These are phyloP conservation scores for Botrytis paeoniae DNA, from an alignment of 2,329 filamentous ascomycete species.

Conservation along the genomic window DNA sequence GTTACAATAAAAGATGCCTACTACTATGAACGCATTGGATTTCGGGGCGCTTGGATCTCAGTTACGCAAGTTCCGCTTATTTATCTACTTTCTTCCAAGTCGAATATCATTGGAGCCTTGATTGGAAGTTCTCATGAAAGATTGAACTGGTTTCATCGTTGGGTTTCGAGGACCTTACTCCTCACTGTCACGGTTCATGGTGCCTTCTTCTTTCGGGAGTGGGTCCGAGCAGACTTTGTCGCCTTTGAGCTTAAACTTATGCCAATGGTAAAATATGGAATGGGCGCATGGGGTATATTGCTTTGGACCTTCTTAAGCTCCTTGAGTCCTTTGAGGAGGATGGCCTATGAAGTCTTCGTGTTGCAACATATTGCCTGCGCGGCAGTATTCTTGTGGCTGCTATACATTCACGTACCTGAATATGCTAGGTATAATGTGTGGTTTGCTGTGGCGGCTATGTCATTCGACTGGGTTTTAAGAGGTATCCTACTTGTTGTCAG, in stretches of 20 bases:
- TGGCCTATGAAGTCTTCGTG: conserved; percentile 68
- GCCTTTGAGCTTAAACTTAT: conserved; percentile 57
- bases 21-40: conserved; percentile 64
- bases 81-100: conserved; percentile 59
- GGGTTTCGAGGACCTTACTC: conserved; percentile 67
- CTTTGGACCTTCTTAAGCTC: conserved; percentile 64
- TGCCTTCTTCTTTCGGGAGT: conserved; percentile 65
- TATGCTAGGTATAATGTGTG: conserved; percentile 61
- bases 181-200: conserved; percentile 67
- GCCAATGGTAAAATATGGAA: conserved; percentile 63
- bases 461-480: conserved; percentile 56
- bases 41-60: conserved; percentile 65
- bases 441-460: conserved; percentile 61
- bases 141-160: conserved; percentile 71
- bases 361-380: conserved; percentile 64
- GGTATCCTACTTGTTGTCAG: conserved; percentile 47
- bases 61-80: conserved; percentile 63
- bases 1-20: conserved; percentile 51
- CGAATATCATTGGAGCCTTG: conserved; percentile 57
- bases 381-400: conserved; percentile 58
- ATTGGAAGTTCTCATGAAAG: conserved; percentile 65
- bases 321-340: conserved; percentile 60
- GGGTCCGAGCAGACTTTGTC: conserved; percentile 58
- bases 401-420: conserved; percentile 61
- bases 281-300: conserved; percentile 64